Conservation (phyloP, 176 grass and related monocot species). For the Triticum urartu region DNA sequence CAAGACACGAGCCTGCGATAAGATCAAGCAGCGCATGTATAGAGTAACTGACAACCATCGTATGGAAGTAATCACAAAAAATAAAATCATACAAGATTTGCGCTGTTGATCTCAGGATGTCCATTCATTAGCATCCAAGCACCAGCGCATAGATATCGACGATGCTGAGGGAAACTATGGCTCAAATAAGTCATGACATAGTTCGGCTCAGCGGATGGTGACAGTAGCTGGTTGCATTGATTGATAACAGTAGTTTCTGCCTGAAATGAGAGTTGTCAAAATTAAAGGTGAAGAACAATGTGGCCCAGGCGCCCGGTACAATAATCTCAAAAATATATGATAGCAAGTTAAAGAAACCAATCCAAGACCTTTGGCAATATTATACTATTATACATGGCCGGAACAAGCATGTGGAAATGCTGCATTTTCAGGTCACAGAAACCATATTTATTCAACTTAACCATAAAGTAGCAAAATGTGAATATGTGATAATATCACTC, state of each 20-base stretch:
- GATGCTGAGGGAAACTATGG: conserved; percentile 87
- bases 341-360: conserved; percentile 14
- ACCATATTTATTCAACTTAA: background rate
- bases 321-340: conserved; percentile 10
- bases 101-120: conserved; percentile 82
- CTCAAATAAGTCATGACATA: conserved; percentile 87
- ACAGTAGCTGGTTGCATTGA: conserved; percentile 91
- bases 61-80: conserved; percentile 18
- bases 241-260: conserved; percentile 83
- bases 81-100: conserved; percentile 71
- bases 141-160: conserved; percentile 90
- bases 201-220: conserved; percentile 73
- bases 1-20: conserved; percentile 76
- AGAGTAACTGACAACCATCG: background rate
- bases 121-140: conserved; percentile 98
- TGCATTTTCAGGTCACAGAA: background rate
- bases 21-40: conserved; percentile 38
- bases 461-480: background rate
- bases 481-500: conserved; percentile 16
- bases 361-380: conserved; percentile 17
- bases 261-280: conserved; percentile 44
- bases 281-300: conserved; percentile 30
- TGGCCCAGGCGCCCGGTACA: background rate
- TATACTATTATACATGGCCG: background rate
- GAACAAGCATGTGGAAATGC: background rate